Evolutionary conservation across 352 stramenopile species (phyloP).

Genomic region (Peronospora farinosa): DNA sequence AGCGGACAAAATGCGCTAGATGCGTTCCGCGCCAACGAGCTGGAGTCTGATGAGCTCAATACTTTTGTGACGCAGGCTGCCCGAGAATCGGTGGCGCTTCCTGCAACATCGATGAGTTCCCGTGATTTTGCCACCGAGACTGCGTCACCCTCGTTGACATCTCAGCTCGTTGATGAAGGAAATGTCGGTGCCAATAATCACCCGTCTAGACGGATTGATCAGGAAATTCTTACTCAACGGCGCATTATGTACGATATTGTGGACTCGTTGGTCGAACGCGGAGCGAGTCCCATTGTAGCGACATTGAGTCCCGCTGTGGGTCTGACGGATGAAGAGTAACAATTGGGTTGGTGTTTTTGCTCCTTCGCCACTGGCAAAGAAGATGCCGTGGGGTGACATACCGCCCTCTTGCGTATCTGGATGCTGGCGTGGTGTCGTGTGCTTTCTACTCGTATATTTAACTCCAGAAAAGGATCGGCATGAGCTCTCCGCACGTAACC

Average conservation of each 20-base stretch:
- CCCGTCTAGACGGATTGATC: conserved; percentile 4
- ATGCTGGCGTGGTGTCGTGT: conserved; percentile 15
- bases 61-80: conserved; percentile 23
- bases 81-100: conserved; percentile 15
- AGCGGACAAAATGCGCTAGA: conserved; percentile 9
- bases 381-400: conserved; percentile 7
- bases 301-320: conserved; percentile 9
- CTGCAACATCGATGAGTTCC: conserved; percentile 20
- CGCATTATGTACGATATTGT: conserved; percentile 29
- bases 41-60: conserved; percentile 18
- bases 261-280: conserved; percentile 26
- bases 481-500: conserved; percentile 18
- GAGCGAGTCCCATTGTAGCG: conserved; percentile 18
- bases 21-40: conserved; percentile 17
- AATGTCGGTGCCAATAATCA: conserved; percentile 2
- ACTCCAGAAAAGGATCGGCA: conserved; percentile 27
- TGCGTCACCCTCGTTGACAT: conserved; percentile 29
- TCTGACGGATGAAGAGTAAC: conserved; percentile 20
- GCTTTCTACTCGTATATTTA: conserved; percentile 44
- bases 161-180: conserved; percentile 24
- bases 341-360: conserved; percentile 15
- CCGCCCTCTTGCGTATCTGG: conserved; percentile 4
- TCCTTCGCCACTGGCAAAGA: conserved; percentile 12
- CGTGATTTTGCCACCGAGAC: conserved; percentile 27
- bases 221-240: conserved; percentile 8